These are phyloP conservation scores for Linum trigynum DNA, from an alignment of 345 rosid species.

Conservation along the genomic window DNA sequence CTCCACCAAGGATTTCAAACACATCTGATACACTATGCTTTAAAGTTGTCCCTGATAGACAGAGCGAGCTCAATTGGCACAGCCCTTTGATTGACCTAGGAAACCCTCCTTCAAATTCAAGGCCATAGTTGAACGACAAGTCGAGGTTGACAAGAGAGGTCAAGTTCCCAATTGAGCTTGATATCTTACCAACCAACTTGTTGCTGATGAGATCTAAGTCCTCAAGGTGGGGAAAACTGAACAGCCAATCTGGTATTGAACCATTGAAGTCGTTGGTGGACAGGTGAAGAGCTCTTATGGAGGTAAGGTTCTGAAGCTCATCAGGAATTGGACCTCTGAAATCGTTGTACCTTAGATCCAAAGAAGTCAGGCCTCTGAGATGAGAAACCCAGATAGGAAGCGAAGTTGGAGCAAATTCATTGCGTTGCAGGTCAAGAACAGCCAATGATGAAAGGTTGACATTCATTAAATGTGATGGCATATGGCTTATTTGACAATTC, in stretches of 20 bases:
- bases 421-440: constrained; percentile 13
- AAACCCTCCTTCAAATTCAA: not conserved
- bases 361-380: constrained; percentile 9
- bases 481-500: not conserved
- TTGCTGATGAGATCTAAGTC: not conserved
- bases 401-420: not conserved
- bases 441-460: constrained; percentile 18
- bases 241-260: constrained; percentile 14
- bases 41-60: not conserved
- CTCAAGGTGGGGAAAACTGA: not conserved
- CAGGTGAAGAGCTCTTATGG: not conserved
- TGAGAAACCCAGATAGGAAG: constrained; percentile 15
- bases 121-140: not conserved
- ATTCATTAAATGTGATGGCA: not conserved
- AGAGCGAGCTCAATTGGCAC: not conserved
- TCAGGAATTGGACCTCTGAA: not conserved
- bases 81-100: not conserved
- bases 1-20: not conserved
- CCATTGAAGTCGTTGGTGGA: constrained; percentile 8
- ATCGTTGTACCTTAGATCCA: constrained; percentile 3
- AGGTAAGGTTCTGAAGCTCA: not conserved
- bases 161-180: not conserved
- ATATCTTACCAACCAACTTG: not conserved
- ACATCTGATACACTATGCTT: not conserved
- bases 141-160: not conserved